phyloP scores from a whole-genome alignment of 495 filamentous ascomycete species.

The Penicillium flavigenum region DNA sequence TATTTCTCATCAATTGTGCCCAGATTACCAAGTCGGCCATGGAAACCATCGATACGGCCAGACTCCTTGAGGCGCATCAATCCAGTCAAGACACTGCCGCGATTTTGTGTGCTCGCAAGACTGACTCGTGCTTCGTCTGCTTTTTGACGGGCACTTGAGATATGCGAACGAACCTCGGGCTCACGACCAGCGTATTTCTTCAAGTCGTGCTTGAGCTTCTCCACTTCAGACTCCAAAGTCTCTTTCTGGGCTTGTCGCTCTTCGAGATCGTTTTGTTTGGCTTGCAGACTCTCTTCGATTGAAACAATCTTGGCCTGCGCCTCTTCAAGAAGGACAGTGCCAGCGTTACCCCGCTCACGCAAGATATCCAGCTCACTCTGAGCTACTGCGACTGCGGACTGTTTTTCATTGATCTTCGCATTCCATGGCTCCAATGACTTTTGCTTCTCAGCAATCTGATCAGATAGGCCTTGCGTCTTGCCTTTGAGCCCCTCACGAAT shows the following conservation, averaged over 20 bases:
- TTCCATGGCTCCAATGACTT: conserved; percentile 96
- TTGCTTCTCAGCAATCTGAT: conserved; percentile 88
- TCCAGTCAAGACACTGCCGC: conserved; percentile 86
- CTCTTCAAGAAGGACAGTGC: conserved; percentile 78
- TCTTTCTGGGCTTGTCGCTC: conserved; percentile 70
- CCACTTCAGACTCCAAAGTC: conserved; percentile 70
- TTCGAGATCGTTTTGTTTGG: conserved; percentile 73
- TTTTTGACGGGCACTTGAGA: conserved; percentile 86
- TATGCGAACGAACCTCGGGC: conserved; percentile 72
- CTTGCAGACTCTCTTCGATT: conserved; percentile 65
- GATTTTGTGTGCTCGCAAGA: conserved; percentile 82
- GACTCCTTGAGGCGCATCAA: conserved; percentile 95
- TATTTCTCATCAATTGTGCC: conserved; percentile 94
- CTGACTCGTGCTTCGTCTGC: conserved; percentile 93
- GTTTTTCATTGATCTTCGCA: conserved; percentile 92
- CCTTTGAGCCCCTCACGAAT: conserved; percentile 87
- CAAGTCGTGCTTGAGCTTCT: conserved; percentile 67
- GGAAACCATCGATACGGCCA: conserved; percentile 93
- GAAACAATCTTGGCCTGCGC: conserved; percentile 72
- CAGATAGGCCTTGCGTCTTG: conserved; percentile 91
- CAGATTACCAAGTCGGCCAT: conserved; percentile 90
- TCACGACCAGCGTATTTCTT: conserved; percentile 71
- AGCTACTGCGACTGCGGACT: conserved; percentile 88
- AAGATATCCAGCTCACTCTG: conserved; percentile 92
- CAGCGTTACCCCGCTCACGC: conserved; percentile 81